Conservation (phyloP, 768 basidiomycete genomes). For the Paxillus ammoniavirescens region DNA sequence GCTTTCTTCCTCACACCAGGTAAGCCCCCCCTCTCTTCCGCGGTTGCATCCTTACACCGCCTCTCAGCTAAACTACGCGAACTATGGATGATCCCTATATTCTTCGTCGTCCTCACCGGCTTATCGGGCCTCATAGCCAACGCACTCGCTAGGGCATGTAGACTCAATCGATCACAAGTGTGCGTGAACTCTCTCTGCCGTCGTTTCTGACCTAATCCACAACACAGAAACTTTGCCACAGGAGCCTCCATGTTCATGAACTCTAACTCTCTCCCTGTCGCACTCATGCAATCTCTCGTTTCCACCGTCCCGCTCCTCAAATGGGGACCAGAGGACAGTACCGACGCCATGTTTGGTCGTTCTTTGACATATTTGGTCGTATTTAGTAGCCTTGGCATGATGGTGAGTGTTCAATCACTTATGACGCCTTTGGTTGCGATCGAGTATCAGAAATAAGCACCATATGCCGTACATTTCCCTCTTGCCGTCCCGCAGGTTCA, state of each 20-base stretch:
- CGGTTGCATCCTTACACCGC: neutral
- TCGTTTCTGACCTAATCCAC: neutral
- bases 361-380: conserved; percentile 88
- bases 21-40: conserved; percentile 23
- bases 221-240: conserved; percentile 66
- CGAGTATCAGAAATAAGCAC: neutral
- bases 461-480: too few relatives aligned
- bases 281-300: conserved; percentile 88
- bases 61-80: conserved; percentile 67
- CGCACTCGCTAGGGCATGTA: conserved; percentile 56
- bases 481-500: too few relatives aligned
- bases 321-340: conserved; percentile 79
- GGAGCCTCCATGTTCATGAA: conserved; percentile 91
- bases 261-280: conserved; percentile 92
- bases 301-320: conserved; percentile 78
- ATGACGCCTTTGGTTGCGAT: neutral
- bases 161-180: conserved; percentile 77
- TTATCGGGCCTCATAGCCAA: conserved; percentile 72
- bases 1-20: conserved; percentile 88
- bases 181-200: conserved; percentile 28
- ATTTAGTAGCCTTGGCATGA: conserved; percentile 94
- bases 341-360: conserved; percentile 87
- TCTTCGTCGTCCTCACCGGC: conserved; percentile 75
- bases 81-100: conserved; percentile 82
- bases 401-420: conserved; percentile 66